Percentiles rank a stretch among this genome's conserved stretches.
phyloP scores from a whole-genome alignment of 768 basidiomycete species.

The Fibroporia radiculosa region DNA sequence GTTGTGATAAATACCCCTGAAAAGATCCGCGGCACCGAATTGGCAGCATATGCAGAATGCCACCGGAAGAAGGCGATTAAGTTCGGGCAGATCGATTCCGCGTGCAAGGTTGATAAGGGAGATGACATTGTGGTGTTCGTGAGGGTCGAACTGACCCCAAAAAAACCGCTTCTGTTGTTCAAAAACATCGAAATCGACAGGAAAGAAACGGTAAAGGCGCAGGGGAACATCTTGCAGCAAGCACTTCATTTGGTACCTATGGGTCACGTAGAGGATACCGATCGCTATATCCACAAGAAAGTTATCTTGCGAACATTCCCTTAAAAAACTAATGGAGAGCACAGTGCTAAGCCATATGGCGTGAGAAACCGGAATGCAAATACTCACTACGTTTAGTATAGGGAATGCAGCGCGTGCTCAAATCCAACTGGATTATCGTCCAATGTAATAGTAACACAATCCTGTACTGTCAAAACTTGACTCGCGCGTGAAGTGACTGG shows the following conservation, averaged over 20 bases:
- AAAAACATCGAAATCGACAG: not conserved
- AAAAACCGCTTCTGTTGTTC: not conserved
- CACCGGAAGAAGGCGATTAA: slow-evolving; percentile 9
- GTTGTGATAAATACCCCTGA: slow-evolving; percentile 5
- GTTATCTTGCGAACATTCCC: too few species aligned
- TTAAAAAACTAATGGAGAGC: too few species aligned
- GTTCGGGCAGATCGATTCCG: not conserved
- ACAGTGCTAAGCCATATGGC: not conserved
- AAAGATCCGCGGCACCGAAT: slow-evolving; percentile 8
- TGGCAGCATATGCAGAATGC: slow-evolving; percentile 16
- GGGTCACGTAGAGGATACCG: not conserved
- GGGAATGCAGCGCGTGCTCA: not conserved
- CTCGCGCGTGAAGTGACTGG: not conserved
- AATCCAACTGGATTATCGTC: slow-evolving; percentile 5
- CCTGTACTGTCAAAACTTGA: slow-evolving; percentile 1
- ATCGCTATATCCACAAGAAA: not conserved
- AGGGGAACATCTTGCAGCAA: not conserved
- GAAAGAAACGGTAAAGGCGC: not conserved
- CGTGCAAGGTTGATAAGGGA: not conserved
- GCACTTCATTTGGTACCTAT: slow-evolving; percentile 4
- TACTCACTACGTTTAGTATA: slow-evolving; percentile 1
- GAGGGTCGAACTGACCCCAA: not conserved
- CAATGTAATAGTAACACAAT: slow-evolving; percentile 7
- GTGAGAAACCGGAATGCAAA: not conserved
- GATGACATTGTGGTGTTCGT: not conserved